These are phyloP conservation scores for Hypericum androsaemum DNA, from an alignment of 345 rosid genomes.

Conservation along the genomic window DNA sequence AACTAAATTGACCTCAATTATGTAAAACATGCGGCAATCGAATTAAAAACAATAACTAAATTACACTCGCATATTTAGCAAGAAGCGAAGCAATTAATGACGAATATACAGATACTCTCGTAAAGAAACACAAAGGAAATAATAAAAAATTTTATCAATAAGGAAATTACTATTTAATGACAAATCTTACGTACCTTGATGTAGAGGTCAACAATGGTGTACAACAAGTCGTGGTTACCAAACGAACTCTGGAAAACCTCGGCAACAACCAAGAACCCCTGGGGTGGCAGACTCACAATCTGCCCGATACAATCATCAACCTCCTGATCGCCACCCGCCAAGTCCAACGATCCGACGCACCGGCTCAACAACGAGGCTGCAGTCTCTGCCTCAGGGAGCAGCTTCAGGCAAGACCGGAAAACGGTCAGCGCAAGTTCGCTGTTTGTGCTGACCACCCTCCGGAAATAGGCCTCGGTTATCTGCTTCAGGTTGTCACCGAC, in stretches of 20 bases:
- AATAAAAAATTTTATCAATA: too few relatives aligned
- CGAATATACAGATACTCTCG: too few relatives aligned
- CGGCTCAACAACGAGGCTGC: conserved; percentile 40
- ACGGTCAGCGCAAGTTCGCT: conserved; percentile 35
- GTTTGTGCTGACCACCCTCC: conserved; percentile 29
- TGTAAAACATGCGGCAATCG: too few relatives aligned
- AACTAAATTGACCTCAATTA: too few relatives aligned
- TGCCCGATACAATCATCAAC: conserved; percentile 35
- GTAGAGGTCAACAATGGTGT: conserved; percentile 56
- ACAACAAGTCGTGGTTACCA: conserved; percentile 54
- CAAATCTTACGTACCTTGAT: conserved; percentile 39
- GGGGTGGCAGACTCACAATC: conserved; percentile 31
- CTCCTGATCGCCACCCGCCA: conserved; percentile 28
- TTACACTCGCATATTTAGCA: too few relatives aligned
- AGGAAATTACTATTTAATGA: too few relatives aligned
- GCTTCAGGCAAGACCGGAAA: conserved; percentile 45
- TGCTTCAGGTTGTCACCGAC: conserved; percentile 37
- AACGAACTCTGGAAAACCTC: conserved; percentile 44
- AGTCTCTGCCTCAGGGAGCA: conserved; percentile 80
- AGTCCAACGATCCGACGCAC: conserved; percentile 39
- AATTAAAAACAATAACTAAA: too few relatives aligned
- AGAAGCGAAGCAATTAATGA: too few relatives aligned
- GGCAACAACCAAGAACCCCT: conserved; percentile 39
- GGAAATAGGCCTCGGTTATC: conserved; percentile 58
- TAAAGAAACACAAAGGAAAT: too few relatives aligned